Evolutionary conservation across 345 rosid species (phyloP), one percentile per base, ranked within the genome.

Genomic region (Syzygium jambos): DNA sequence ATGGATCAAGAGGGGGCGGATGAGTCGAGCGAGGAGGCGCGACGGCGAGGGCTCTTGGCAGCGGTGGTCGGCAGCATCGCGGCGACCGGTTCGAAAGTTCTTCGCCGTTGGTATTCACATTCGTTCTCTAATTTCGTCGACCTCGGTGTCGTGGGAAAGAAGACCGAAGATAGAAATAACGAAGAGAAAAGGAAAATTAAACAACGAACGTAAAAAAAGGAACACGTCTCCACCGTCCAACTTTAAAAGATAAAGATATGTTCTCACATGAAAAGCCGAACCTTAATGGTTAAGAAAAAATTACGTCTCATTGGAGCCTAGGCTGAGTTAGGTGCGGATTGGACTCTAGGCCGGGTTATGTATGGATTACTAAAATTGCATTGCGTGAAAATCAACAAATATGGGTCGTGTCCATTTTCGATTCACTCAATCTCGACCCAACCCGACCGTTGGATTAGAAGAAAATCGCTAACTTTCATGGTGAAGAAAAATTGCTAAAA

Each of bases 341-440:
- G 3, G 4, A 19, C 0, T 17, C 0, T 5, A 73, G 5, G 5
- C 5, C 22, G 4, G 9, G 0, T 10, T 6, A 0, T 2, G 7
- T 10, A 38, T 6, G 0, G 1, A 1, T 9, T 0, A 17, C 14
- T 38, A 73, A 73, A 73, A 10, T 34, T 21, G 5, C 1, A 38
- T 0, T 0, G 2, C 82, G 21, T 10, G 1, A 73, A 38, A 1
- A 0, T 9, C 27, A 2, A 22, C 22, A 27, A 9, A 22, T 55
- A 55, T 55, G 25, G 25, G 25, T 6, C 9, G 2, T 55, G 59
- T 55, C 59, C 27, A 55, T 34, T 34, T 59, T 3, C 23, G 9
- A 4, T 10, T 1, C 0, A 19, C 1, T 34, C 25, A 34, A 34
- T 4, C 3, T 2, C 34, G 15, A n/a, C 34, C 9, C 6, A 21